phyloP scores from a whole-genome alignment of 129 eudicot species.

The Flaveria trinervia region DNA sequence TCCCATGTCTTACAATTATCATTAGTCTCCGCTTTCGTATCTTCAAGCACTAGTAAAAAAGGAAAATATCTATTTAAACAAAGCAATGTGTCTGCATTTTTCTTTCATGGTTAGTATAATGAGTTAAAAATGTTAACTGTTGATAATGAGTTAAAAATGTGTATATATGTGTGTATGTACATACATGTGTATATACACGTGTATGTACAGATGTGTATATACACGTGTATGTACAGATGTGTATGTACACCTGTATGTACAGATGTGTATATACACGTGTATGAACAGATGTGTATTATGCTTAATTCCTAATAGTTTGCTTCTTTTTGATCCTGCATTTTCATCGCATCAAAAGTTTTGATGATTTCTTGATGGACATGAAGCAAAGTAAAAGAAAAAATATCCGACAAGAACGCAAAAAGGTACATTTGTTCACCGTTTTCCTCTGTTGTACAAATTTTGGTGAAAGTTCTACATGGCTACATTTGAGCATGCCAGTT shows the following conservation, averaged over 20 bases:
- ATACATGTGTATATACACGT: too few species aligned
- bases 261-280: too few species aligned
- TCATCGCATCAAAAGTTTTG: constrained; percentile 57
- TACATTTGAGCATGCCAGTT: constrained; percentile 12
- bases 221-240: too few species aligned
- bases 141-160: background rate
- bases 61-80: background rate
- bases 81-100: background rate
- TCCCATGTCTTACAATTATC: background rate
- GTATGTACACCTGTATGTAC: too few species aligned
- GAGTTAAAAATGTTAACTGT: background rate
- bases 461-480: background rate
- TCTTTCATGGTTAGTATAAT: background rate
- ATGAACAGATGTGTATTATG: background rate
- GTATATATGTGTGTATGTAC: too few species aligned
- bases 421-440: constrained; percentile 48
- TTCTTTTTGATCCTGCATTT: constrained; percentile 15
- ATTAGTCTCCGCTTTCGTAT: background rate
- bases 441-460: background rate
- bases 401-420: constrained; percentile 97
- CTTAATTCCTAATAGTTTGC: constrained; percentile 16
- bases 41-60: background rate
- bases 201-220: too few species aligned
- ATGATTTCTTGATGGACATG: constrained; percentile 96
- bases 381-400: constrained; percentile 92